Conservation (phyloP, 2,329 filamentous ascomycete species). For the Teratosphaeria pseudoeucalypti region DNA sequence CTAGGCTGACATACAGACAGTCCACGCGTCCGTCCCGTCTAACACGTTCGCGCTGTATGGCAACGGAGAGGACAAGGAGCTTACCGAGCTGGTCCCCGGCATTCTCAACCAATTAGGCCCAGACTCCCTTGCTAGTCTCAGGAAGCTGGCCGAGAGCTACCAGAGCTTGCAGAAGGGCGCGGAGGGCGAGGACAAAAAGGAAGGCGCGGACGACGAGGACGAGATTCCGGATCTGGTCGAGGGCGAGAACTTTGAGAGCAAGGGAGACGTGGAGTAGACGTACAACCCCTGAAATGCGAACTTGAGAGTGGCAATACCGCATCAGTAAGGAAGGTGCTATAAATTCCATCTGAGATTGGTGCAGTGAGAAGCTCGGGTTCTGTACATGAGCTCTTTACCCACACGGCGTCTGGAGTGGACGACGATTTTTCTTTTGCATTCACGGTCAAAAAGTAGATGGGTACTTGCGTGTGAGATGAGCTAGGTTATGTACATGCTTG, state of each 20-base stretch:
- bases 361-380: background rate
- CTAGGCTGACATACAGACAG: constrained; percentile 38
- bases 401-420: background rate
- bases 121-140: constrained; percentile 92
- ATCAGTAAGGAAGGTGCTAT: background rate
- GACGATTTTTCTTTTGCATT: background rate
- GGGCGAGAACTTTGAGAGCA: constrained; percentile 96
- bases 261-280: constrained; percentile 66
- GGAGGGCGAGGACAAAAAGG: constrained; percentile 57
- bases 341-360: background rate
- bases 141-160: constrained; percentile 98
- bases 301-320: background rate
- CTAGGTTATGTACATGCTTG: constrained; percentile 2
- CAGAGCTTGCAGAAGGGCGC: constrained; percentile 97
- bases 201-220: constrained; percentile 56
- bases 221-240: constrained; percentile 96
- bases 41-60: constrained; percentile 99
- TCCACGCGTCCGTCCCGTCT: constrained; percentile 90
- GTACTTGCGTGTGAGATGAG: background rate
- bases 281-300: background rate
- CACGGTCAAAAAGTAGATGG: background rate
- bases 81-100: constrained; percentile 96
- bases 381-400: background rate
- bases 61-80: constrained; percentile 97
- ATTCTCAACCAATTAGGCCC: constrained; percentile 99